phyloP scores from a whole-genome alignment of 768 basidiomycete species.

The Exidia glandulosa region DNA sequence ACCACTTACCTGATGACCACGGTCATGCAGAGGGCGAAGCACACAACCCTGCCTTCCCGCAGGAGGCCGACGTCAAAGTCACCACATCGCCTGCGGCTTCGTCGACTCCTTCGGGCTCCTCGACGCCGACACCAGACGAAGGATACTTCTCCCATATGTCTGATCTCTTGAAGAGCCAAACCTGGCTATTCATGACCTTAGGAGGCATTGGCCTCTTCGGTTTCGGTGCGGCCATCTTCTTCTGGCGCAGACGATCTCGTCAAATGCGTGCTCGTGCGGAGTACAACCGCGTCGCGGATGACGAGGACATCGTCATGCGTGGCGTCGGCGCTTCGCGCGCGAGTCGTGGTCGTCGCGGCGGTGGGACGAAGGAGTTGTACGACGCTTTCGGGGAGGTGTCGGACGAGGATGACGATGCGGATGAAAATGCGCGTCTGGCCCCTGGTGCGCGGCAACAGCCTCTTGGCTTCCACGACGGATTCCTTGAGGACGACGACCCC shows the following conservation, averaged over 20 bases:
- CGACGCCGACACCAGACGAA: constrained; percentile 58
- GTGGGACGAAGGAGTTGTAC: constrained; percentile 77
- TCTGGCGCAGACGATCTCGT: constrained; percentile 56
- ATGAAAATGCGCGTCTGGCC: constrained; percentile 60
- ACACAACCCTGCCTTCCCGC: constrained; percentile 57
- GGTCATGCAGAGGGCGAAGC: constrained; percentile 72
- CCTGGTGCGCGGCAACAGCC: constrained; percentile 15
- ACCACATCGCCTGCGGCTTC: constrained; percentile 9
- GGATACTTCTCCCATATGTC: constrained; percentile 80
- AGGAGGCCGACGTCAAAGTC: constrained; percentile 15
- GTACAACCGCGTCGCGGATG: constrained; percentile 50
- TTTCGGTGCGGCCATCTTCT: constrained; percentile 57
- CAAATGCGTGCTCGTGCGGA: constrained; percentile 27
- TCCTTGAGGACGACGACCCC: constrained; percentile 71
- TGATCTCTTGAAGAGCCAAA: constrained; percentile 59
- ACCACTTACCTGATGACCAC: constrained; percentile 78
- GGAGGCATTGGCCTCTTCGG: constrained; percentile 70
- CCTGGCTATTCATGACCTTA: constrained; percentile 86
- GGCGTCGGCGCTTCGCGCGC: constrained; percentile 34
- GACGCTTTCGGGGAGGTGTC: constrained; percentile 91
- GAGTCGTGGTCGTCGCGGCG: constrained; percentile 19
- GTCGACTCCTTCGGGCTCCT: constrained; percentile 32
- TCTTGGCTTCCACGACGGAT: constrained; percentile 63
- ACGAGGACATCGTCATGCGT: constrained; percentile 71
- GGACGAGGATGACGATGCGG: constrained; percentile 60